phyloP scores from a whole-genome alignment of 257 asterid genomes.

The Plantago major region DNA sequence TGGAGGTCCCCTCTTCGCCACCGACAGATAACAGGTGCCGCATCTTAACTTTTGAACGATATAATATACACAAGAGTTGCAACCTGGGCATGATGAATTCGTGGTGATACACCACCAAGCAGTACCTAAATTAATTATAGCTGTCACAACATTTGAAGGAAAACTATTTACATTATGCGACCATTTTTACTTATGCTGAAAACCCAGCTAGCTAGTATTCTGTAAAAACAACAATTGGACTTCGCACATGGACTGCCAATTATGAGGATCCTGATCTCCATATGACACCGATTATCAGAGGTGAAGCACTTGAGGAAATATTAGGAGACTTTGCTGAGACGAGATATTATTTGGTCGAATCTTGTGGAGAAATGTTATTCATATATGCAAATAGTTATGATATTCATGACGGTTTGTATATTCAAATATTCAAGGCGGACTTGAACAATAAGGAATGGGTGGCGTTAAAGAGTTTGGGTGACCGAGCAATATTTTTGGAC shows the following conservation, averaged over 20 bases:
- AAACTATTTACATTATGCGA: background rate
- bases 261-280: background rate
- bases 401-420: background rate
- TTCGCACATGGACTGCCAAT: background rate
- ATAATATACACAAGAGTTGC: background rate
- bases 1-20: background rate
- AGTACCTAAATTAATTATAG: background rate
- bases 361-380: background rate
- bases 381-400: background rate
- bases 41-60: background rate
- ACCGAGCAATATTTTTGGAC: background rate
- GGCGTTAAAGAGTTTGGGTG: background rate
- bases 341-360: background rate
- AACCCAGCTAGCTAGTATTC: too few relatives aligned
- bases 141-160: background rate
- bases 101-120: background rate
- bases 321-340: background rate
- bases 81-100: background rate
- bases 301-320: background rate
- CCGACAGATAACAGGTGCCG: background rate
- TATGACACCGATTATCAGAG: background rate
- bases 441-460: background rate
- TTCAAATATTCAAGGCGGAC: background rate
- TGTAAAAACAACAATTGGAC: constrained; percentile 13
- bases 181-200: background rate